Conservation (phyloP, 805 yeast genomes). For the Sugiyamaella lignohabitans region DNA sequence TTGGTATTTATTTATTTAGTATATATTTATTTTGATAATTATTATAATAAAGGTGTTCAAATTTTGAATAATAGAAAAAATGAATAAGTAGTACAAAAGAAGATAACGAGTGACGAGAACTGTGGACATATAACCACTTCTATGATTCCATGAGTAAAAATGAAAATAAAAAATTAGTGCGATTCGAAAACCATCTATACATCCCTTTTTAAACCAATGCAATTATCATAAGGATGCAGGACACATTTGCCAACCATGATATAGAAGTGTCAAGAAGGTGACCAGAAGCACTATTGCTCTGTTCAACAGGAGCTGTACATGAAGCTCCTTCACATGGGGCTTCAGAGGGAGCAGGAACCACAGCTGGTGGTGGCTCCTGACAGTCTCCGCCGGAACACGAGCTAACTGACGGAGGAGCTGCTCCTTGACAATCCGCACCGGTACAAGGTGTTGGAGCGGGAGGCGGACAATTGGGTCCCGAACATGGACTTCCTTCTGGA, state of each 20-base stretch:
- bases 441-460: neutral
- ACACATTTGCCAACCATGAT: neutral
- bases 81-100: neutral
- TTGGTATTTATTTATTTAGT: neutral
- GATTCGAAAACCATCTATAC: neutral
- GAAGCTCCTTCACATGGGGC: neutral
- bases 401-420: neutral
- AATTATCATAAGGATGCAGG: neutral
- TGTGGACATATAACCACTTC: no score
- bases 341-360: no score
- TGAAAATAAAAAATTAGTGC: neutral
- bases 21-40: neutral
- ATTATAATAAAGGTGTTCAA: neutral
- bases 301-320: neutral
- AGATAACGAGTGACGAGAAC: no score
- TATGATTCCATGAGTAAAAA: neutral
- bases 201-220: neutral
- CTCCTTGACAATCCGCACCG: neutral
- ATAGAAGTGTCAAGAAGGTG: neutral
- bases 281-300: neutral
- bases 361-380: neutral
- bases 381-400: neutral
- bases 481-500: neutral
- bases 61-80: constrained; percentile 2
- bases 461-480: neutral